Conservation (phyloP, 2,329 filamentous ascomycete species). For the Xylariaceae sp. region DNA sequence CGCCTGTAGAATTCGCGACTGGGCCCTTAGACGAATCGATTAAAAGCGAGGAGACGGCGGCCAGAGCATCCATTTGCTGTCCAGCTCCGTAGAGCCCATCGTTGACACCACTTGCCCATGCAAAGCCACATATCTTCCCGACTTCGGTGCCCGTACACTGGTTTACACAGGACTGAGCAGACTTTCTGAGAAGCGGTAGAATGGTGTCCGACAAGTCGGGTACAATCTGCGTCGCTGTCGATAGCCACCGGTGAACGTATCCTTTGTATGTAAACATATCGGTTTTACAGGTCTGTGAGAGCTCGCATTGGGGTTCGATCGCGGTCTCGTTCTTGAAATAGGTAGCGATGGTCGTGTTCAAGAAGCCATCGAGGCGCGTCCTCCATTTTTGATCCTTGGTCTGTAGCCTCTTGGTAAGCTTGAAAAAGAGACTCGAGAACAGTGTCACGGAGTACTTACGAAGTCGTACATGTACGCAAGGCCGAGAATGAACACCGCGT, state of each 20-base stretch:
- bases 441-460: conserved; percentile 16
- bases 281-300: conserved; percentile 45
- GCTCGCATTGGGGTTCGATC: conserved; percentile 53
- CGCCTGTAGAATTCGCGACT: conserved; percentile 46
- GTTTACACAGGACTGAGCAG: conserved; percentile 37
- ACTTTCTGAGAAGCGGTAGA: conserved; percentile 34
- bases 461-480: conserved; percentile 43
- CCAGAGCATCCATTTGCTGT: conserved; percentile 57
- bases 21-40: conserved; percentile 39
- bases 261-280: conserved; percentile 59
- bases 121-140: conserved; percentile 46
- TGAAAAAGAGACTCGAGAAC: not conserved
- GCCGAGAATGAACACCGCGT: conserved; percentile 45
- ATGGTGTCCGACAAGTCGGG: conserved; percentile 35
- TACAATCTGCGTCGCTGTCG: conserved; percentile 38
- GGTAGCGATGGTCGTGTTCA: conserved; percentile 42
- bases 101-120: conserved; percentile 43
- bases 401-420: conserved; percentile 14
- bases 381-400: conserved; percentile 40
- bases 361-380: conserved; percentile 44
- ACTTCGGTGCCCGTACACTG: conserved; percentile 32
- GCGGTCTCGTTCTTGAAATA: conserved; percentile 49
- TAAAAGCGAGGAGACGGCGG: conserved; percentile 51
- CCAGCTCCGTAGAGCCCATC: conserved; percentile 55
- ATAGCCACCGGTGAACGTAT: conserved; percentile 52